phyloP scores from a whole-genome alignment of 129 eudicot genomes.

The Cynara cardunculus region DNA sequence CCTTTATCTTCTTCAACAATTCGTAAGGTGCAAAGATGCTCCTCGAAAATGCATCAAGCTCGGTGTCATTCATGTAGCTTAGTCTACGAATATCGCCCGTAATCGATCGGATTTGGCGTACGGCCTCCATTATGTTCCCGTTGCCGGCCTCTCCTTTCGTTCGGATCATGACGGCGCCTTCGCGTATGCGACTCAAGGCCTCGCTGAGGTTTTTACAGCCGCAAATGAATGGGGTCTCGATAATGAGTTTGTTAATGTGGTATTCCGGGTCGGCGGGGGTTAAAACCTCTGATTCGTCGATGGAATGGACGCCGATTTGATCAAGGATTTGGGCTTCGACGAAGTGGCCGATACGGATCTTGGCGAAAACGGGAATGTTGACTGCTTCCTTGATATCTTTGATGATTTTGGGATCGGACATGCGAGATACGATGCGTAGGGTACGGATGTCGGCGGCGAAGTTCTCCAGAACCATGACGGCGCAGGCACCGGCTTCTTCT shows the following conservation, averaged over 20 bases:
- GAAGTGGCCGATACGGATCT: slow-evolving; percentile 66
- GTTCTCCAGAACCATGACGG: slow-evolving; percentile 69
- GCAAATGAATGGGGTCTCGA: slow-evolving; percentile 62
- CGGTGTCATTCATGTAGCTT: slow-evolving; percentile 58
- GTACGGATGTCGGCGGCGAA: slow-evolving; percentile 75
- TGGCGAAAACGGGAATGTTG: slow-evolving; percentile 67
- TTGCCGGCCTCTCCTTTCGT: slow-evolving; percentile 68
- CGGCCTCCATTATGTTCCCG: slow-evolving; percentile 51
- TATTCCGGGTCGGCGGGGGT: slow-evolving; percentile 45
- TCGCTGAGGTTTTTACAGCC: slow-evolving; percentile 61
- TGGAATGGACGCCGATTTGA: slow-evolving; percentile 51
- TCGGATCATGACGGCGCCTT: slow-evolving; percentile 69
- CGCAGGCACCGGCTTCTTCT: slow-evolving; percentile 78
- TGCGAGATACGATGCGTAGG: slow-evolving; percentile 55
- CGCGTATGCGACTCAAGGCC: slow-evolving; percentile 50
- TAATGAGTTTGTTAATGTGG: slow-evolving; percentile 55
- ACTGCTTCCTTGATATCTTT: slow-evolving; percentile 64
- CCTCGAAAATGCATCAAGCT: slow-evolving; percentile 48
- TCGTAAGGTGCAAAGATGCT: slow-evolving; percentile 53
- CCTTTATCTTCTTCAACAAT: slow-evolving; percentile 61
- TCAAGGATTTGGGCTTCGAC: slow-evolving; percentile 69
- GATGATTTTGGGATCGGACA: slow-evolving; percentile 63
- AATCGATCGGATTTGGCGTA: slow-evolving; percentile 48
- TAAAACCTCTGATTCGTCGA: slow-evolving; percentile 55
- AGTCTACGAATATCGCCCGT: slow-evolving; percentile 50